A percentile compares a stretch with the other conserved stretches of the same genome.
phyloP scores from a whole-genome alignment of 495 filamentous ascomycete species.

The Aspergillus hancockii region DNA sequence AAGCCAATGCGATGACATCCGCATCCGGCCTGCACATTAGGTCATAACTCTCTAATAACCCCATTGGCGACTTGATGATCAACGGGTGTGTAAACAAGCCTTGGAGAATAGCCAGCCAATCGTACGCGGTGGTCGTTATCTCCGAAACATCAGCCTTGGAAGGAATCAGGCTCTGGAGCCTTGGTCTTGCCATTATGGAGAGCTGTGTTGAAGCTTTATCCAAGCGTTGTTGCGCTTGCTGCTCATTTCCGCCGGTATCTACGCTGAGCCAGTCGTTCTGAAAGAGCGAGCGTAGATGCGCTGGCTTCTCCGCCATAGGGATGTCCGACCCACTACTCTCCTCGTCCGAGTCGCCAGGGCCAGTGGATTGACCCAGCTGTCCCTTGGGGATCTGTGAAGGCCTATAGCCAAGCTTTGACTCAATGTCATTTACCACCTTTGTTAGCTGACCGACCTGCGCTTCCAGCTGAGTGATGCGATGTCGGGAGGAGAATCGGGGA shows the following conservation, averaged over 20 bases:
- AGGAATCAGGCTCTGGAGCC: conserved; percentile 27
- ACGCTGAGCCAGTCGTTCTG: conserved; percentile 33
- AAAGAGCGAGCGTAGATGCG: conserved; percentile 29
- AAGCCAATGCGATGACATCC: conserved; percentile 24
- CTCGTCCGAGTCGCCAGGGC: conserved; percentile 7
- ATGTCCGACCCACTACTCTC: conserved; percentile 21
- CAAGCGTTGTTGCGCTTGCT: conserved; percentile 10
- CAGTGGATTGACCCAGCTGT: background rate
- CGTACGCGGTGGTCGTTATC: conserved; percentile 17
- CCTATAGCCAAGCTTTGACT: conserved; percentile 20
- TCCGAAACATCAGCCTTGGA: conserved; percentile 19
- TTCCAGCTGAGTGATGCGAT: conserved; percentile 28
- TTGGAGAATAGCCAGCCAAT: conserved; percentile 25
- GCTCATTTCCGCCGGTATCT: conserved; percentile 10
- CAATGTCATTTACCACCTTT: conserved; percentile 19
- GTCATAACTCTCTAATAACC: conserved; percentile 23
- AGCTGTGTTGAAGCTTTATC: conserved; percentile 15
- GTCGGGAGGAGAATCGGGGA: conserved; percentile 24
- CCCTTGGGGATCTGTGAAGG: conserved; percentile 1
- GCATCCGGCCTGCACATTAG: conserved; percentile 22
- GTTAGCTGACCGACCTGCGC: conserved; percentile 24
- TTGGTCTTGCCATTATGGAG: conserved; percentile 10
- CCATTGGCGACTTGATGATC: conserved; percentile 14
- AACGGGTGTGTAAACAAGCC: conserved; percentile 23
- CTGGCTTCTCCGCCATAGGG: conserved; percentile 20